A percentile compares a stretch with the other conserved stretches of the same genome.
These are phyloP conservation scores for Polytrichum commune DNA, from an alignment of 225 moss, liverwort and hornwort genomes.

Conservation along the genomic window DNA sequence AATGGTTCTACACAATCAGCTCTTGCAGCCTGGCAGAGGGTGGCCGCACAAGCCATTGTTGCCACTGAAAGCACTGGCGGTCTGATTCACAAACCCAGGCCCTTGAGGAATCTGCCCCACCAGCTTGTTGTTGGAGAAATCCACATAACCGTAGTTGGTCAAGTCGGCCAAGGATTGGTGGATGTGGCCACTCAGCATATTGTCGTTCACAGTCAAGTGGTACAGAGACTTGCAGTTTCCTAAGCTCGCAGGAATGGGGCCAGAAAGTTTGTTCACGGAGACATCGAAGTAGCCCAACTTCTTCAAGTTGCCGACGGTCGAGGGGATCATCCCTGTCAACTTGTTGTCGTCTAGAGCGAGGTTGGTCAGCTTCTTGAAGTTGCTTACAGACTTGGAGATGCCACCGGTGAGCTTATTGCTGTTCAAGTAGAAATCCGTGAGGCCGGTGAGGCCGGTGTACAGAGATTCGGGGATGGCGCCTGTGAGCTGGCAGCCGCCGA, in stretches of 20 bases:
- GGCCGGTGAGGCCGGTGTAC: constrained; percentile 20
- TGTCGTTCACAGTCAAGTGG: constrained; percentile 30
- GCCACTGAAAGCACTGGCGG: constrained; percentile 21
- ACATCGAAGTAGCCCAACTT: constrained; percentile 26
- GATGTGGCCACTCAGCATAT: constrained; percentile 32
- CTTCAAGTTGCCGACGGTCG: constrained; percentile 17
- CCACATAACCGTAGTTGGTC: constrained; percentile 12
- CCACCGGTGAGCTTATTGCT: constrained; percentile 29
- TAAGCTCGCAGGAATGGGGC: constrained; percentile 22
- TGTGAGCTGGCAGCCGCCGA: constrained; percentile 19
- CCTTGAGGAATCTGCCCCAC: constrained; percentile 26
- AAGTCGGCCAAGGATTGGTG: constrained; percentile 14
- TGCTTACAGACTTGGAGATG: constrained; percentile 21
- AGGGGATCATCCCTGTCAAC: constrained; percentile 14
- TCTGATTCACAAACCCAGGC: constrained; percentile 23
- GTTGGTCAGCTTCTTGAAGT: constrained; percentile 21
- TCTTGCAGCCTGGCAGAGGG: constrained; percentile 30
- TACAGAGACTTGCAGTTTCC: constrained; percentile 21
- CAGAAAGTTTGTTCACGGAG: constrained; percentile 21
- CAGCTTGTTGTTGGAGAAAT: constrained; percentile 28
- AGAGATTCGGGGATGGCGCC: constrained; percentile 25
- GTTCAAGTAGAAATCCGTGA: constrained; percentile 21
- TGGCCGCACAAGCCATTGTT: constrained; percentile 33
- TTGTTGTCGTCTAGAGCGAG: constrained; percentile 28
- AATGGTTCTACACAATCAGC: no score